A percentile compares a stretch with the other conserved stretches of the same genome.
phyloP scores from a whole-genome alignment of 2,329 filamentous ascomycete species.

The Colletotrichum sp. region DNA sequence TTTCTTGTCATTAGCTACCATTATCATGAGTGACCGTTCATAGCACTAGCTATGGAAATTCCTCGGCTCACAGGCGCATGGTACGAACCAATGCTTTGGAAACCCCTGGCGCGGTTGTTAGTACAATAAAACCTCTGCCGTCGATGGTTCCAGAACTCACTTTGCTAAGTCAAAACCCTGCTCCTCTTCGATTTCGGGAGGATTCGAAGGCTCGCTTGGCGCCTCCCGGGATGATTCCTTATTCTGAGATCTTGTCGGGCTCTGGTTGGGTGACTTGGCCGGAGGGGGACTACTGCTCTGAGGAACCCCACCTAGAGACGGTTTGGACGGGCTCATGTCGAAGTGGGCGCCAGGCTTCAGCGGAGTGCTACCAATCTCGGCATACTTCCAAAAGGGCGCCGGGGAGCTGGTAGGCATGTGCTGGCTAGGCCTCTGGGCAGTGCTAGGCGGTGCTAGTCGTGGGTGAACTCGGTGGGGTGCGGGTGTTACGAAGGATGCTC shows the following conservation, averaged over 20 bases:
- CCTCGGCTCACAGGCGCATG: conserved; percentile 60
- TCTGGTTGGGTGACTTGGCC: conserved; percentile 58
- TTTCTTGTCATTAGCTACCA: neutral
- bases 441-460: conserved; percentile 78
- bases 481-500: conserved; percentile 70
- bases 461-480: conserved; percentile 77
- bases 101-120: conserved; percentile 54
- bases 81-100: conserved; percentile 69
- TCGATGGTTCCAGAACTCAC: conserved; percentile 39
- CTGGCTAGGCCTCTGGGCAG: conserved; percentile 80
- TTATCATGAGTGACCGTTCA: conserved; percentile 33
- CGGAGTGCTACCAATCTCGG: conserved; percentile 77
- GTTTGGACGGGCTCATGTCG: conserved; percentile 65
- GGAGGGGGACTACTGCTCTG: conserved; percentile 66
- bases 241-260: conserved; percentile 45
- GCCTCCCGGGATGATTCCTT: conserved; percentile 24
- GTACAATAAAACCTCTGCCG: conserved; percentile 4
- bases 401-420: conserved; percentile 87
- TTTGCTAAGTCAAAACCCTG: conserved; percentile 64
- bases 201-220: conserved; percentile 25
- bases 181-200: conserved; percentile 49
- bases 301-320: conserved; percentile 38
- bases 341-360: conserved; percentile 55
- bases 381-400: conserved; percentile 88
- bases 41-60: conserved; percentile 46